Conservation (phyloP, 257 asterid species). For the Nicotiana paniculata region DNA sequence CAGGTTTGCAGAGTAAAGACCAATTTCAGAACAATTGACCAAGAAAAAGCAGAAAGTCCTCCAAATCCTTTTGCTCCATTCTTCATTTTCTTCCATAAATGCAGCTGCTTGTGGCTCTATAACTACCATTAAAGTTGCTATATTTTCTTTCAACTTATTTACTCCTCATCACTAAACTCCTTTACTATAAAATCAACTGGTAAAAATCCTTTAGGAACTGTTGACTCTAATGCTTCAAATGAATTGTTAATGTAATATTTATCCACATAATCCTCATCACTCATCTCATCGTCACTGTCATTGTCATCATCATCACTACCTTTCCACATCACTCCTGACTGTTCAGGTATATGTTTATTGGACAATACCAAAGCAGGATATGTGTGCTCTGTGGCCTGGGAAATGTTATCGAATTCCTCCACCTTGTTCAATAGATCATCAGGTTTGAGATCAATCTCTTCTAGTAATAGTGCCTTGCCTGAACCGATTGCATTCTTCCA, state of each 20-base stretch:
- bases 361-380: constrained; percentile 57
- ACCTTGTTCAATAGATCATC: constrained; percentile 69
- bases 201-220: constrained; percentile 62
- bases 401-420: constrained; percentile 59
- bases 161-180: constrained; percentile 37
- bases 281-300: constrained; percentile 22
- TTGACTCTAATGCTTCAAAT: constrained; percentile 38
- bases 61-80: background rate
- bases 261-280: constrained; percentile 21
- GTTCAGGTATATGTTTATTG: constrained; percentile 2
- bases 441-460: constrained; percentile 46
- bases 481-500: constrained; percentile 68
- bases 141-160: constrained; percentile 4
- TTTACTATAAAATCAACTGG: constrained; percentile 59
- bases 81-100: background rate
- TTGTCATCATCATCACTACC: constrained; percentile 12
- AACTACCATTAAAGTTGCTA: background rate
- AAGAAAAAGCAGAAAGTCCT: background rate
- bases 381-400: constrained; percentile 68
- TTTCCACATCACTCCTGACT: constrained; percentile 2
- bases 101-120: background rate
- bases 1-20: background rate
- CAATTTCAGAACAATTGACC: too few species aligned
- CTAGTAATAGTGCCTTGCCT: constrained; percentile 68
- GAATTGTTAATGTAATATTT: constrained; percentile 23